phyloP scores from a whole-genome alignment of 139 green algal species.

The Picochlorum sp. region DNA sequence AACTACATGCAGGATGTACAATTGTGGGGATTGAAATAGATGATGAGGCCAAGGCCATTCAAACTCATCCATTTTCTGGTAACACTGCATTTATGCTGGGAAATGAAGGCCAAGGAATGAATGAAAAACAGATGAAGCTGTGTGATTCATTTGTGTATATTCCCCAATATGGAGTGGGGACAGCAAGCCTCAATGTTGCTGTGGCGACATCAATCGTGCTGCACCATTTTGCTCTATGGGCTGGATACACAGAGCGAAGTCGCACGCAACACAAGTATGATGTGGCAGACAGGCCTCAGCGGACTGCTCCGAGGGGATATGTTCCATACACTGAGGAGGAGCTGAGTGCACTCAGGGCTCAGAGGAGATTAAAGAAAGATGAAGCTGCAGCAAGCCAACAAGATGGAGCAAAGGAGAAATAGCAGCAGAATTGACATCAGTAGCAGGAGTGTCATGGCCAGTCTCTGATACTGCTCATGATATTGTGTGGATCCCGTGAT shows the following conservation, averaged over 20 bases:
- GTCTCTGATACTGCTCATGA: no score
- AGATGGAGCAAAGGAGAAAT: neutral
- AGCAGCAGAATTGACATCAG: neutral
- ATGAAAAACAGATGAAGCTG: constrained; percentile 57
- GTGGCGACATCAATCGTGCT: constrained; percentile 88
- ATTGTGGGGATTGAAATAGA: constrained; percentile 87
- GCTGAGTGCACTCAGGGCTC: neutral
- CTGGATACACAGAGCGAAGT: constrained; percentile 53
- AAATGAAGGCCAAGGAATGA: constrained; percentile 86
- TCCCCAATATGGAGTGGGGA: constrained; percentile 72
- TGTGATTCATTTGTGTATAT: constrained; percentile 96
- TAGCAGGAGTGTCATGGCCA: no score
- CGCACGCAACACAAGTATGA: constrained; percentile 30
- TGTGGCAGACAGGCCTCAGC: constrained; percentile 8
- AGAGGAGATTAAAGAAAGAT: neutral
- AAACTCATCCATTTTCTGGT: constrained; percentile 66
- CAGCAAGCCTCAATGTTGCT: constrained; percentile 90
- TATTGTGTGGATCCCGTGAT: no score
- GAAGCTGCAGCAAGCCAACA: neutral
- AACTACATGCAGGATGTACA: constrained; percentile 34
- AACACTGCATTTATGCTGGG: constrained; percentile 85
- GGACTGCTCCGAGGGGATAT: neutral
- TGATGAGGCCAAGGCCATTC: constrained; percentile 53
- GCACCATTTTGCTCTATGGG: constrained; percentile 86
- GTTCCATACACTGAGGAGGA: constrained; percentile 9